Evolutionary conservation across 257 asterid genomes (phyloP).

Genomic region (Solanum pennellii): DNA sequence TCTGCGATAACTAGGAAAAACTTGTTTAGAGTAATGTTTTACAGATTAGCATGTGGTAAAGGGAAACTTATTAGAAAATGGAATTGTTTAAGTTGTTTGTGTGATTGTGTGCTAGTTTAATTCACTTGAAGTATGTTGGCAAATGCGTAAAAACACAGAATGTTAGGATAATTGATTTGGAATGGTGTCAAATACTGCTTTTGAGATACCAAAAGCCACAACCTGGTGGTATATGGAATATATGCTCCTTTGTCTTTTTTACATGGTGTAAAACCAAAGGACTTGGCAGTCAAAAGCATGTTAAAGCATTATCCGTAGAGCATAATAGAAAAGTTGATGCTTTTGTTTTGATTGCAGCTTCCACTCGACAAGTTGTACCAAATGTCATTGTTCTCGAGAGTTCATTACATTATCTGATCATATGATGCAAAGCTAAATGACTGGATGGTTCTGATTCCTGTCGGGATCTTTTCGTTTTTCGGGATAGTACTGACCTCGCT

Average conservation of each 20-base stretch:
- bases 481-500: not conserved
- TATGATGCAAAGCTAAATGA: not conserved
- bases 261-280: not conserved
- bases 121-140: not conserved
- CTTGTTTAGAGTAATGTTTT: not conserved
- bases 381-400: not conserved
- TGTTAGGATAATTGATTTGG: not conserved
- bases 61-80: not conserved
- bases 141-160: not conserved
- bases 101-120: not conserved
- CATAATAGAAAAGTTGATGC: not conserved
- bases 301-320: not conserved
- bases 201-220: not conserved
- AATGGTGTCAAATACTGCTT: not conserved
- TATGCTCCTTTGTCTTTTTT: not conserved
- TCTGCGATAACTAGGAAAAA: not conserved
- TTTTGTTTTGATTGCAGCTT: not conserved
- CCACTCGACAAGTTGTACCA: not conserved
- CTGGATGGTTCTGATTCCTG: not conserved
- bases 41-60: not conserved
- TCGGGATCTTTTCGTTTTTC: not conserved
- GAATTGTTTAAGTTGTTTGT: not conserved
- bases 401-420: not conserved
- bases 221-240: not conserved
- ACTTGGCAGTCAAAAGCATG: not conserved